Evolutionary conservation across 2,329 filamentous ascomycete species (phyloP), one percentile per base, ranked within the genome.

Genomic region (Pestalotiopsis sp.): DNA sequence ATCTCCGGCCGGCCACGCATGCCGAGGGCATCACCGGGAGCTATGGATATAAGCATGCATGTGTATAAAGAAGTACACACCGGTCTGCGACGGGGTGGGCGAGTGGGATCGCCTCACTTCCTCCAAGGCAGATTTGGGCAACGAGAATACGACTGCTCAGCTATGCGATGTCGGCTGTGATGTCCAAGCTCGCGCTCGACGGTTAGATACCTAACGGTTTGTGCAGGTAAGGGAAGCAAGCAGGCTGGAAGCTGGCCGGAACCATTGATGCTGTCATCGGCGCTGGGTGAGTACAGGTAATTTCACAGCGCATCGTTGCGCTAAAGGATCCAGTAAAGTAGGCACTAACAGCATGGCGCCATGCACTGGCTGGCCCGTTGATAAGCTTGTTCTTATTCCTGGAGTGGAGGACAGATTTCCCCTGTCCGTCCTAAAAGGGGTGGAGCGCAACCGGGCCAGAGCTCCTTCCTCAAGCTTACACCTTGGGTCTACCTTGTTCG

Each of bases 1-100:
- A 75, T 71, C 66, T 76, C 71, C 74, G 75, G 74, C 75, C 73
- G 74, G 74, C 75, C 78, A 77, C 77, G 78, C 77, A 79, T 74
- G 75, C 77, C 78, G 78, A 80, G 78, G 78, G 79, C 79, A 80
- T 82, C 76, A 81, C 80, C 80, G 77, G 76, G 73, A 80, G 76
- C 73, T 69, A 71, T 74, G 69, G 68, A 62, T 69, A 69, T 68
- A 73, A 74, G 74, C 74, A 78, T 70, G 76, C 79, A 81, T 81
- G 76, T 77, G 78, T 71, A 71, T 65, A 65, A 41, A 67, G 56
- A 36, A 36, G 14, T 72, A 67, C 62, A 68, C 14, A 58, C 69
- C 58, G 64, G 67, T 66, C 31, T 64, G 68, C 57, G 61, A 69
- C 71, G 65, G 65, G 56, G 59, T 66, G 65, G 65, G 23, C 25